A percentile compares a stretch with the other conserved stretches of the same genome.
Evolutionary conservation across 129 eudicot genomes (phyloP).

Genomic region (Lactuca sativa): DNA sequence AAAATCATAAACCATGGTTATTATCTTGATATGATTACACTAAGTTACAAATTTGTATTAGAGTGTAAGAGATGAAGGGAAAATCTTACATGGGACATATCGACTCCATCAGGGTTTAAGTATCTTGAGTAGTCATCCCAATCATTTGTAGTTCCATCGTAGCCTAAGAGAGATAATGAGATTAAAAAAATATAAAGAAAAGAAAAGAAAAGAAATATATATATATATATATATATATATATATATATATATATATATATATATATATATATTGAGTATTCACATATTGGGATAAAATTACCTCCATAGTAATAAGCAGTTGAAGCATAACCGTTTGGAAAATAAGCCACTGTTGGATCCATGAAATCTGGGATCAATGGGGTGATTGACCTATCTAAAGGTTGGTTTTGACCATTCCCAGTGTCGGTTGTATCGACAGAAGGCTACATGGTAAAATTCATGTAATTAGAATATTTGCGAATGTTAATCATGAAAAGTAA

Average conservation of each 20-base stretch:
- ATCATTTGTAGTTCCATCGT: slow-evolving; percentile 57
- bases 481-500: not conserved
- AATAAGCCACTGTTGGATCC: slow-evolving; percentile 55
- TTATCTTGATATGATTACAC: not conserved
- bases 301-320: slow-evolving; percentile 65
- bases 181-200: not conserved
- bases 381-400: slow-evolving; percentile 48
- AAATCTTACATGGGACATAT: slow-evolving; percentile 58
- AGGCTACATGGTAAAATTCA: slow-evolving; percentile 22
- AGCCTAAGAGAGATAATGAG: slow-evolving; percentile 32
- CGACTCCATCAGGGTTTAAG: slow-evolving; percentile 65
- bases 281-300: not conserved
- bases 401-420: slow-evolving; percentile 43
- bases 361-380: slow-evolving; percentile 52
- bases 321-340: slow-evolving; percentile 55
- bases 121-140: slow-evolving; percentile 69
- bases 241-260: no score
- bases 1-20: slow-evolving; percentile 4
- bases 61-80: not conserved
- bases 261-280: no score
- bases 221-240: no score
- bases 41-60: not conserved
- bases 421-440: slow-evolving; percentile 32
- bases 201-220: no score
- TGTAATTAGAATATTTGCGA: not conserved